Base-by-base conservation (phyloP, 2,329 filamentous ascomycete species). In the Pestalotiopsis fici region DNA sequence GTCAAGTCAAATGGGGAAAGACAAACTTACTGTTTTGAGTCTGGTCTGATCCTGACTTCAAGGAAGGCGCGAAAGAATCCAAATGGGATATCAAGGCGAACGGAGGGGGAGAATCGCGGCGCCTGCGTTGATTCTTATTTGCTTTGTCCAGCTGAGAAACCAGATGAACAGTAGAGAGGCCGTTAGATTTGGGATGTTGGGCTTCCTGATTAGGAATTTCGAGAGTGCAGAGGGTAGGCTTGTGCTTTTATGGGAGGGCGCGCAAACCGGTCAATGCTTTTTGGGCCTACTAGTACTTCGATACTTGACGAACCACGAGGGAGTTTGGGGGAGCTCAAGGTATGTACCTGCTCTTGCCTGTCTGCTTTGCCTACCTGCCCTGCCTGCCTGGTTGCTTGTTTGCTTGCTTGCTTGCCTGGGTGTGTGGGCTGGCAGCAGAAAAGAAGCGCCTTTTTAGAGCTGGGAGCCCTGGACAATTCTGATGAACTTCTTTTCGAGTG, bases 1-100 rank as follows among this genome's bases (percentile, higher is more conserved):
- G 27, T 31, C 57, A 60, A 31, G 27, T 60, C 57, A 60, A 54
- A 85, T 85, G 85, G 82, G 83, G 81, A 75, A 75, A 69, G 73
- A 72, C 69, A 27, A n/a, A 68, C 75, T 79, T 79, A 78, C 81
- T 84, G 78, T 78, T 83, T 83, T 75, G 81, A 83, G 82, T 80
- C 79, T 83, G 83, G 82, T 80, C 78, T 78, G 76, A 69, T 76
- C 74, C 43, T 50, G 43, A 75, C 69, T 76, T 77, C 82, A 85
- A 81, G 79, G 81, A 83, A 83, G 79, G n/a, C 27, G 13, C 55
- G 79, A 80, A 82, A 78, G 77, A 82, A 79, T 65, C 28, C 57
- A 60, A 60, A 37, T n/a, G 27, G 25, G 31, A 60, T 60, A 31
- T 31, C 77, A 76, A 31, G 57, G 57, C 25, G 57, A 27, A 31